Evolutionary conservation across 305 asterid genomes (phyloP), one percentile per base, ranked within the genome.

Genomic region (Solanum hybrid): DNA sequence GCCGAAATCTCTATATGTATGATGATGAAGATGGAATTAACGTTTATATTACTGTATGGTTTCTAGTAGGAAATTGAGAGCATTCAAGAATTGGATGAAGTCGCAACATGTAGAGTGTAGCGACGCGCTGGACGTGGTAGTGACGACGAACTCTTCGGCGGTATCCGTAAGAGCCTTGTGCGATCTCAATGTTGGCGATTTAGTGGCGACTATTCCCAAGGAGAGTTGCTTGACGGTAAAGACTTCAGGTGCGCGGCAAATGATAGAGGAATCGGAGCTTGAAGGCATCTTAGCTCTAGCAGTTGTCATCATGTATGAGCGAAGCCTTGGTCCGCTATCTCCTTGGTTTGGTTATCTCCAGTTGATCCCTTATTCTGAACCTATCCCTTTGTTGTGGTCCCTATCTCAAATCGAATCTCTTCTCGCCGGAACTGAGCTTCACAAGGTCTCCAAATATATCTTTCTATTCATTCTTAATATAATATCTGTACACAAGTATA

Each of bases 1-100:
- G 9, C 72, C 37, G 24, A 38, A 37, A 39, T 80, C 34, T 34
- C 51, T 51, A 36, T 20, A 38, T 77, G n/a, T 77, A 13, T 31
- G 36, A 38, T 68, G 76, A 68, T 68, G 76, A 68, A 10, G 17
- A 6, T 57, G 70, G 4, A 57, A 15, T 38, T 39, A 39, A 39
- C 36, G 20, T 27, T 68, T 68, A 9, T 68, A 68, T 68, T n/a
- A 24, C 12, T 41, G 22, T 22, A 41, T 83, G 37, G 20, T 41
- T 15, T 41, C 38, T 34, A 84, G 83, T 87, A 93, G 99, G 92
- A 94, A 90, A 91, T 87, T 95, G 94, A 91, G 98, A 92, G 96
- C 93, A 87, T 97, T 97, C 94, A 95, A 94, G 91, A 92, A 97
- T 90, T 97, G 99, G 99, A 97, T 97, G 98, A 97, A 92, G 87